A percentile compares a stretch with the other conserved stretches of the same genome.
Evolutionary conservation across 305 asterid genomes (phyloP).

Genomic region (Rubia tinctorum): DNA sequence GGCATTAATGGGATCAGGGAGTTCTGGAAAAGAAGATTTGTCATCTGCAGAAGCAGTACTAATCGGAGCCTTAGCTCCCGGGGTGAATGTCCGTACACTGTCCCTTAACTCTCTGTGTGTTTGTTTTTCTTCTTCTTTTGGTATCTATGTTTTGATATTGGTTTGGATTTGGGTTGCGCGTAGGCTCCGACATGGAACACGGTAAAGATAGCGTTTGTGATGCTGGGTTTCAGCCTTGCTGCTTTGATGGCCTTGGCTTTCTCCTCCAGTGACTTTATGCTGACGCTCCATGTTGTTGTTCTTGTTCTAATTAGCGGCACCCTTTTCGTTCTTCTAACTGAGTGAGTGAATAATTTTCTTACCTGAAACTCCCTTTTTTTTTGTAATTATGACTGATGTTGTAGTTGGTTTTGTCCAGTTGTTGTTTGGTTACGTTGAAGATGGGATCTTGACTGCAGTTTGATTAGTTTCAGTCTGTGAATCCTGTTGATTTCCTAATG

Average conservation of each 20-base stretch:
- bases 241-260: slow-evolving; percentile 79
- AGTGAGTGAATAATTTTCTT: slow-evolving; percentile 47
- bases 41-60: slow-evolving; percentile 77
- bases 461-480: not conserved
- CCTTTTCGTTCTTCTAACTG: slow-evolving; percentile 74
- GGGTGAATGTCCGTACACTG: slow-evolving; percentile 63
- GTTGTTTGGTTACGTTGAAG: not conserved
- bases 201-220: slow-evolving; percentile 62
- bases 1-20: slow-evolving; percentile 40
- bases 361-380: not conserved
- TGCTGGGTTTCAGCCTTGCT: slow-evolving; percentile 78
- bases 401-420: not conserved
- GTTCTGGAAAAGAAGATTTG: slow-evolving; percentile 31
- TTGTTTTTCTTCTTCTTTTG: not conserved
- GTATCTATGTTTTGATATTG: slow-evolving; percentile 19
- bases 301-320: slow-evolving; percentile 69
- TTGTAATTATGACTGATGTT: not conserved
- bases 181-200: slow-evolving; percentile 95
- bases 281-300: slow-evolving; percentile 68
- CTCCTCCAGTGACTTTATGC: slow-evolving; percentile 62
- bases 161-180: slow-evolving; percentile 5
- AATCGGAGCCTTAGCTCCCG: slow-evolving; percentile 91
- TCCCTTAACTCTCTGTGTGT: not conserved
- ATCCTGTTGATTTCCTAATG: not conserved
- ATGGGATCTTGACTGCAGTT: not conserved